Base-by-base conservation (phyloP, 2,329 filamentous ascomycete genomes). In the Metarhizium brunneum region DNA sequence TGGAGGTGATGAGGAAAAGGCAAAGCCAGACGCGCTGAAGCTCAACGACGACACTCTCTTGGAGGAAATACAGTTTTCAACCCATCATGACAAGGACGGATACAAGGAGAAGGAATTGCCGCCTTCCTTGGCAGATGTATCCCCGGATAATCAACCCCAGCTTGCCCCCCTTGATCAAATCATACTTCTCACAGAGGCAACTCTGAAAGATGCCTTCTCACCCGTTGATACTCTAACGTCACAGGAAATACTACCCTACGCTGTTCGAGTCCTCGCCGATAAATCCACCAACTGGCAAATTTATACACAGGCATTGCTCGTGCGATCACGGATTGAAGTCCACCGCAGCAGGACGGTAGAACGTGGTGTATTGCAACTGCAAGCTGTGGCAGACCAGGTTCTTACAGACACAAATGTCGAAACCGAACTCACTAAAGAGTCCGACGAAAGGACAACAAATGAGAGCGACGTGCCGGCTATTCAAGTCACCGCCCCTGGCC, bases 201-300 rank as follows among this genome's bases (percentile, higher is more conserved):
- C 91, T 0, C 84, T 97, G 57, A 95, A 88, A 58, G 96, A 97
- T 65, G 91, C 89, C 0, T 87, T 85, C 59, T 87, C 91, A 0
- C 91, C 94, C 0, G 78, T 84, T 1, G 87, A 97, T 67, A 86
- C 88, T 0, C 76, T 99, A 1, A 97, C 92, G 0, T 81, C 91
- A n/a, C 92, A 97, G 71, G 90, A 97, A 67, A 92, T 95, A 4
- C 72, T 95, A 1, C 94, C 94, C 0, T 99, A 92, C 67, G 94
- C 94, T 0, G 87, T 86, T 2, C 84, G 94, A 45, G 94, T 97
- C 0, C 78, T 99, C 1, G 82, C 88, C 8, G 91, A 94, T 58
- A 92, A 92, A 62, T 88, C 88, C 49, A 92, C 90, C 1, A 99
- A 97, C 69, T 99, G 94, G 94, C 94, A 97, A 69, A 86, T 96